phyloP scores from a whole-genome alignment of 768 basidiomycete species.

The Imleria badia region DNA sequence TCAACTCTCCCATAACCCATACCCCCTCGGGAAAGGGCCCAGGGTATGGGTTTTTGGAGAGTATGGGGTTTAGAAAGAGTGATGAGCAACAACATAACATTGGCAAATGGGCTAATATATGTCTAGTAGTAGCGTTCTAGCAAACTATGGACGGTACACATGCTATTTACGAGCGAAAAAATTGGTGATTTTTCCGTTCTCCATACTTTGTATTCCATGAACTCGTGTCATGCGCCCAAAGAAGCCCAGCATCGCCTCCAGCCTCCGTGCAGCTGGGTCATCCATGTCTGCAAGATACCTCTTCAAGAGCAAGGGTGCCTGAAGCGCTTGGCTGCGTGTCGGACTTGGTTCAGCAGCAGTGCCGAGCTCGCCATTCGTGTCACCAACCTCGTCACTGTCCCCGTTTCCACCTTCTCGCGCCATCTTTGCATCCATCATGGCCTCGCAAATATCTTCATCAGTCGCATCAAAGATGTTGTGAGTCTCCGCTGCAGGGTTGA shows the following conservation, averaged over 20 bases:
- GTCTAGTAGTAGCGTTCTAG: neutral
- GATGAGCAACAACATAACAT: neutral
- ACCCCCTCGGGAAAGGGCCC: neutral
- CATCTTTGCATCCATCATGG: neutral
- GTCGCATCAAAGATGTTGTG: neutral
- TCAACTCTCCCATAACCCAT: neutral
- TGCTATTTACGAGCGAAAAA: neutral
- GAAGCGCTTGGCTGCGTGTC: neutral
- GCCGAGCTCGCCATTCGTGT: too few relatives aligned
- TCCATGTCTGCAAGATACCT: neutral
- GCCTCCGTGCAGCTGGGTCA: neutral
- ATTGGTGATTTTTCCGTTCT: neutral
- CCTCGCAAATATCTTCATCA: neutral
- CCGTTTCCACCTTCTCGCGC: neutral
- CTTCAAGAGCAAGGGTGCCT: neutral
- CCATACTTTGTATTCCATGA: neutral
- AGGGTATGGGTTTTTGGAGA: neutral
- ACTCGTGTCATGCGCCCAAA: neutral
- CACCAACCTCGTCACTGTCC: neutral
- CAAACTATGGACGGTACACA: too few relatives aligned
- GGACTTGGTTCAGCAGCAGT: neutral
- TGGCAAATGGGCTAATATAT: neutral
- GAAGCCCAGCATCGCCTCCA: neutral
- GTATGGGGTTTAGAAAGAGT: neutral
- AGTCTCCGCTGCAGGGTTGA: neutral